Evolutionary conservation across 2,329 filamentous ascomycete species (phyloP), one percentile per base, ranked within the genome.

Genomic region (Metarhizium brunneum): DNA sequence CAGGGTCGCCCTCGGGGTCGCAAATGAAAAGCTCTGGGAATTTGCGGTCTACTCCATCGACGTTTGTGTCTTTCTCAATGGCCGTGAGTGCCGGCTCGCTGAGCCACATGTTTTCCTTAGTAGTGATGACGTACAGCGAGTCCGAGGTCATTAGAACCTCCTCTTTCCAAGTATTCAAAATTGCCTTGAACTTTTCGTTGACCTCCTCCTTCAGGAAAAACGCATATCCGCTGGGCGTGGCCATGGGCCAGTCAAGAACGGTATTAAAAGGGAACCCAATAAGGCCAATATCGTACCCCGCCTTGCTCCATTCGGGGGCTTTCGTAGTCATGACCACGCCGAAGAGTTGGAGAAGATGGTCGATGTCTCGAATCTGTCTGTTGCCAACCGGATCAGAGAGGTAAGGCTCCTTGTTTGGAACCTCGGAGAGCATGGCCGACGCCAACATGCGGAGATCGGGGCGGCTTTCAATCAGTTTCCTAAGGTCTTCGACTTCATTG

Each of bases 1-100:
- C 69, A 5, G 73, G 38, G 38, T 40, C 38, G 38, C 10, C 72
- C 0, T 64, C 68, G 0, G 82, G 76, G 48, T 87, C 79, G 64
- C 84, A 87, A n/a, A 77, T 59, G 65, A 80, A 87, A 62, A 86
- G 73, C n/a, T 85, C 75, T 56, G 84, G 76, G 58, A 85, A 85
- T 48, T 68, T 73, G 62, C 75, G 65, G 11, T 61, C 55, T 0
- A 75, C 62, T 14, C 66, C 61, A 0, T 76, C 73, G 2, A 68
- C 68, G 58, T 81, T 80, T 63, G 77, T 76, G 0, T 79, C 76
- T 35, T 73, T 66, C 69, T 78, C 76, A 2, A 83, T 63, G 54
- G 82, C 78, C 1, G 63, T 65, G 6, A 69, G 61, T 1, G 71
- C 79, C 0, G 76, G 74, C n/a, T 74, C 60, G 2, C 79, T 79